Percentiles rank a stretch among this genome's conserved stretches.
phyloP scores from a whole-genome alignment of 148 eudicot genomes.

The Silene uniflora region DNA sequence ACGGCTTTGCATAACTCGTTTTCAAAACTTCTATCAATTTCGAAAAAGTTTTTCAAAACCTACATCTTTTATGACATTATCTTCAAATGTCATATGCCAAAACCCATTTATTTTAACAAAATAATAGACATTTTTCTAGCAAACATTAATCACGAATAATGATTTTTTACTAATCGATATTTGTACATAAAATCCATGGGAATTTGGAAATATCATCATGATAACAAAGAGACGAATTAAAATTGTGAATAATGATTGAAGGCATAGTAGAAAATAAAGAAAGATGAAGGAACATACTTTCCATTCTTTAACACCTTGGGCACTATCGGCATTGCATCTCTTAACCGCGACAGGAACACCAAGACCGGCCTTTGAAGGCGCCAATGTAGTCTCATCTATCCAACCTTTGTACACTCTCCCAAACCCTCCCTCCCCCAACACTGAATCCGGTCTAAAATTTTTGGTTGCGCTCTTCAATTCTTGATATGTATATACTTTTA shows the following conservation, averaged over 20 bases:
- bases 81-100: no score
- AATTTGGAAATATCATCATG: no score
- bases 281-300: slow-evolving; percentile 39
- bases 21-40: no score
- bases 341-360: slow-evolving; percentile 78
- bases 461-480: slow-evolving; percentile 59
- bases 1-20: no score
- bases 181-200: no score
- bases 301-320: slow-evolving; percentile 83
- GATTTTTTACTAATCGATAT: no score
- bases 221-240: no score
- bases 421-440: slow-evolving; percentile 82
- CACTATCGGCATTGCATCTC: slow-evolving; percentile 65
- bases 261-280: background rate
- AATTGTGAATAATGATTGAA: background rate
- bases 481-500: slow-evolving; percentile 38
- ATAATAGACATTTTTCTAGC: no score
- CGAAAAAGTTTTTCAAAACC: no score
- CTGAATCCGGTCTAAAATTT: slow-evolving; percentile 52
- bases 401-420: slow-evolving; percentile 85
- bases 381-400: slow-evolving; percentile 54
- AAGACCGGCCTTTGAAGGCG: slow-evolving; percentile 55
- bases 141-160: no score
- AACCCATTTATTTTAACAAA: no score
- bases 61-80: no score